Evolutionary conservation across 352 stramenopile species (phyloP), one percentile per base, ranked within the genome.

Genomic region (Globisporangium mamillatum): DNA sequence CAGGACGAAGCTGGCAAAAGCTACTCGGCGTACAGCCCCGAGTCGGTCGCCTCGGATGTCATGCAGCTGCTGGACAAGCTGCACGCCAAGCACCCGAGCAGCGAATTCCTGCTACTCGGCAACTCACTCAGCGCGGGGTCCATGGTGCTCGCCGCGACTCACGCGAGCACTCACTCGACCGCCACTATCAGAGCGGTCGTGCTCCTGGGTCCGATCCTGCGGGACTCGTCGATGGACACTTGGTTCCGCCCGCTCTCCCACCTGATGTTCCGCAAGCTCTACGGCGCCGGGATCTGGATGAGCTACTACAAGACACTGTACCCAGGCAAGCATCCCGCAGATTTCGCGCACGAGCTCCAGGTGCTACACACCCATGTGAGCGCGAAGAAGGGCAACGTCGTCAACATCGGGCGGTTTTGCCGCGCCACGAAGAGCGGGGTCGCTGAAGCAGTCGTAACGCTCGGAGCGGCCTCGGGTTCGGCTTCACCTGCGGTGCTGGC

Each of bases 261-360:
- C 29, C 34, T 82, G 56, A 54, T 82, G 4, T 79, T 82, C 61
- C 66, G 66, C 29, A 36, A 64, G 14, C 46, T 81, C 32, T 83
- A 76, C 34, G 76, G 72, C 29, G 63, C 65, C 7, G 67, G 46
- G 5, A 4, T 76, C 50, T 83, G 74, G 72, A 38, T 68, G n/a
- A 53, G 18, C n/a, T 83, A 81, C 67, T 83, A 83, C 74, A 78
- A 73, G 41, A 75, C 65, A 16, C 69, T 83, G 16, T 83, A 68
- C 53, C 38, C 63, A 4, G 63, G 71, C 4, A 69, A 68, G 55
- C 24, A 41, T 4, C 74, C 71, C 1, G 57, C 62, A 0, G 76
- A 82, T 36, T 70, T 82, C 56, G 66, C 76, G 4, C n/a, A 20
- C 0, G 76, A 82, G 50, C 25, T 81, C 22, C 57, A 67, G 9